Evolutionary conservation across 352 stramenopile species (phyloP).

Genomic region (Phytophthora pini): DNA sequence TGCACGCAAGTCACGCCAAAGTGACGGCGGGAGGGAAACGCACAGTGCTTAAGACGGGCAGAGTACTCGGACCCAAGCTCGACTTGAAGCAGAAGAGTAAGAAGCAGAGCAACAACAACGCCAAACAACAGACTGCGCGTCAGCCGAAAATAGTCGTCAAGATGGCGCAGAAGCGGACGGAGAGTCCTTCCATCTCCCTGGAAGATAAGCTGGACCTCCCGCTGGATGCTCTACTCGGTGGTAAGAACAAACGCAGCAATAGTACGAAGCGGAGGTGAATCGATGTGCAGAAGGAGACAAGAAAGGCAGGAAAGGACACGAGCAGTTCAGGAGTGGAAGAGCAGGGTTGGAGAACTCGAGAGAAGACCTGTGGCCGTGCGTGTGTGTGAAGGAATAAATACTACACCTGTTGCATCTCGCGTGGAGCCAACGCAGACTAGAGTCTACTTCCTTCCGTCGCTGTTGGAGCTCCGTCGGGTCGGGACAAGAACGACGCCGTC

Average conservation of each 20-base stretch:
- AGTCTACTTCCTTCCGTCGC: slow-evolving; percentile 19
- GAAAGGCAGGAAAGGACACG: not conserved
- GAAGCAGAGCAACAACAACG: slow-evolving; percentile 16
- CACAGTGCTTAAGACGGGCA: slow-evolving; percentile 67
- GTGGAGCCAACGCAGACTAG: slow-evolving; percentile 21
- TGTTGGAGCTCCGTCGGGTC: slow-evolving; percentile 5
- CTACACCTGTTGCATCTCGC: slow-evolving; percentile 37
- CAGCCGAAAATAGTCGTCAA: slow-evolving; percentile 36
- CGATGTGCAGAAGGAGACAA: slow-evolving; percentile 20
- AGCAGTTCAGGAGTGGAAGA: slow-evolving; percentile 7
- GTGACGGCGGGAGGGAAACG: slow-evolving; percentile 36
- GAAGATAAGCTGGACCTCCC: slow-evolving; percentile 73
- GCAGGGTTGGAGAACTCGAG: slow-evolving; percentile 15
- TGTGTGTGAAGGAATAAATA: slow-evolving; percentile 44
- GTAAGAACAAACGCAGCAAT: slow-evolving; percentile 40
- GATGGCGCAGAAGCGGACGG: slow-evolving; percentile 26
- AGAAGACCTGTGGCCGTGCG: slow-evolving; percentile 25
- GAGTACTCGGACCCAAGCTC: slow-evolving; percentile 64
- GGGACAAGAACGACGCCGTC: slow-evolving; percentile 27
- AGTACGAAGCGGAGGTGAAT: slow-evolving; percentile 39
- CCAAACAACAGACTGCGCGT: slow-evolving; percentile 35
- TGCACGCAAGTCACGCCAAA: slow-evolving; percentile 59
- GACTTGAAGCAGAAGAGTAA: slow-evolving; percentile 19
- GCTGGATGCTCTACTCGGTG: slow-evolving; percentile 65
- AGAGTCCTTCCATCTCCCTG: slow-evolving; percentile 43